Base-by-base conservation (phyloP, 1,284 basidiomycete genomes). In the Ceratobasidium sp. region DNA sequence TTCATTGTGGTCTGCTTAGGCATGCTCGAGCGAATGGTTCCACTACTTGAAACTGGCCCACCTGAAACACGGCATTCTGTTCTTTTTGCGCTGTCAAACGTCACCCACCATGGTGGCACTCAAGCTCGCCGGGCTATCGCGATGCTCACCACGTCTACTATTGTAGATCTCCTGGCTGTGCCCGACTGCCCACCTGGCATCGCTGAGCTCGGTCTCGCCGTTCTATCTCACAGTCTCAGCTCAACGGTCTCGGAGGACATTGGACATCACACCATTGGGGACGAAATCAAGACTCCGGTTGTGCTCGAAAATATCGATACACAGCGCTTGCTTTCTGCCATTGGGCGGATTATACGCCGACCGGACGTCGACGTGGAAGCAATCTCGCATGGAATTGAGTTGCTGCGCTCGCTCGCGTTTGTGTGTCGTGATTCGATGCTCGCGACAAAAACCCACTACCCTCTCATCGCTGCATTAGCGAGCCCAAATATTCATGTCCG, bases 71-170 rank as follows among this genome's bases (percentile, higher is more conserved):
- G 69, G n/a, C 57, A 57, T 44, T 72, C 69, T 24, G 57, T 62
- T 19, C 48, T 72, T 1, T 62, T 72, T 31, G 69, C 69, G 17
- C 59, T 72, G 11, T 72, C 69, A 15, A 72, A 50, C 57, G 17
- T 72, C 2, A 72, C 69, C 7, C 69, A 62, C 48, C 69, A 72
- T 53, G 69, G 57, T 15, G 69, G 69, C 31, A 15, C n/a, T 8
- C 36, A 50, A 36, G 69, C 69, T 36, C 69, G 69, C 31, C 29
- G 41, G 31, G 41, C 50, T 11, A 72, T 72, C 22, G 69, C 69
- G 5, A 33, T 33, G 15, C 57, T 62, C 24, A 72, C 69, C 1
- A 48, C 45, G 19, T 31, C 69, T 14, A 59, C 57, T 14, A 47
- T 72, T 5, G 17, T 72, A n/a, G 69, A 72, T 11, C n/a, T 72